Base-by-base conservation (phyloP, 805 yeast species). In the Starmerella roubikii region DNA sequence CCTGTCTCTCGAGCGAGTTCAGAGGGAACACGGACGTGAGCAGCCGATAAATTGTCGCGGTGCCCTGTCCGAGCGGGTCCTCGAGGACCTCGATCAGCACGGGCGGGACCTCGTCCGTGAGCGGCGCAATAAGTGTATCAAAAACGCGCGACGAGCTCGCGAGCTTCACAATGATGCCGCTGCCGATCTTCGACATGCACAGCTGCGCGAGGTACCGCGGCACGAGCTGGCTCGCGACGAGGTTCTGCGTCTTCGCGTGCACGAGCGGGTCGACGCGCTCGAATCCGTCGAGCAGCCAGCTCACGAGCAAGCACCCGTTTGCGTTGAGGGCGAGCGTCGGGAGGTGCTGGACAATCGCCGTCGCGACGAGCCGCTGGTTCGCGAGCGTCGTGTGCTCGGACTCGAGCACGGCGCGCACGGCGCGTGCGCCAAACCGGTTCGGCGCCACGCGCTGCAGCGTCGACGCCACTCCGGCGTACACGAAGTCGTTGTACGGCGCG, bases 391-490 rank as follows among this genome's bases (percentile, higher is more conserved):
- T 72, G 41, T 71, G 71, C 21, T 75, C 74, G 35, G 86, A 76
- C 60, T 91, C 98, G 37, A 91, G 64, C 49, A 94, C 84, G 0
- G 97, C 93, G 47, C 98, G 66, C 43, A 88, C 77, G 17, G 97
- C 94, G 48, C 98, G 70, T 0, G 96, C 88, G 31, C 98, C 98
- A 58, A 83, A 91, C 53, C 97, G 69, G 44, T 88, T 93, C 50
- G 74, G 81, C 32, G 91, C 77, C 48, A 91, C 78, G 37, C 74
- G 76, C 68, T 82, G 64, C 52, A 91, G 84, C 47, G 78, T 73
- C 32, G 81, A 72, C 44, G 84, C 61, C 47, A 86, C 74, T 12
- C 83, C 71, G 58, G 86, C 94, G 57, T 82, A 79, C 30, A 91
- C 80, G 54, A 88, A 88, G 54, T 82, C 84, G 55, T 81, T 82